These are phyloP conservation scores for Abelmoschus esculentus DNA, from an alignment of 345 rosid genomes.

Conservation along the genomic window DNA sequence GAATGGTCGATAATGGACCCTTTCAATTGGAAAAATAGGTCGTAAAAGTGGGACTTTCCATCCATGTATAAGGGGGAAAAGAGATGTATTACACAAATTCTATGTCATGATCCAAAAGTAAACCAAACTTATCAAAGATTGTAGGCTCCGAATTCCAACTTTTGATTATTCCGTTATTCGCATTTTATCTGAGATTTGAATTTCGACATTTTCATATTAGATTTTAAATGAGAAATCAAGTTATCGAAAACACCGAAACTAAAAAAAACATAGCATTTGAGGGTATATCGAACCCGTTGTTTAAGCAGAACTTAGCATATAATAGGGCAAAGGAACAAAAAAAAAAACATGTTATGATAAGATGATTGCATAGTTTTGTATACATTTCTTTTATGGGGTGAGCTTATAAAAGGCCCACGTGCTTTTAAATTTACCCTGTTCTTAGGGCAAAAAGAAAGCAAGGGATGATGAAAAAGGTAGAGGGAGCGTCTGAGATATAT, in stretches of 20 bases:
- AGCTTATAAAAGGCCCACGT: constrained; percentile 36
- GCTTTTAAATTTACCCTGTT: constrained; percentile 6
- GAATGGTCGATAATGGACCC: constrained; percentile 14
- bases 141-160: constrained; percentile 6
- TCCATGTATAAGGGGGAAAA: background rate
- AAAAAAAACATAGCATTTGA: no score
- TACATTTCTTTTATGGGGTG: constrained; percentile 16
- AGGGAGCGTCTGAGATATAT: constrained; percentile 25
- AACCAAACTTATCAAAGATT: background rate
- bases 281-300: constrained; percentile 11
- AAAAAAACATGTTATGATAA: constrained; percentile 20
- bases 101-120: constrained; percentile 1
- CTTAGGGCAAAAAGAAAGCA: background rate
- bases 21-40: background rate
- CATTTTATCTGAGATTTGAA: no score
- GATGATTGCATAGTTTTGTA: constrained; percentile 29
- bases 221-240: no score
- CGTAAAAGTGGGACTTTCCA: constrained; percentile 1
- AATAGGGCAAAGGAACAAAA: constrained; percentile 12
- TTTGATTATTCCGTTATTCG: background rate
- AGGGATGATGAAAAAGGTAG: background rate
- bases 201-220: no score
- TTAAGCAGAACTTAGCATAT: constrained; percentile 3
- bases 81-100: background rate
- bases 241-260: no score